Percentiles rank a stretch among this genome's conserved stretches.
Evolutionary conservation across 495 filamentous ascomycete genomes (phyloP).

Genomic region (Tuber indicum): DNA sequence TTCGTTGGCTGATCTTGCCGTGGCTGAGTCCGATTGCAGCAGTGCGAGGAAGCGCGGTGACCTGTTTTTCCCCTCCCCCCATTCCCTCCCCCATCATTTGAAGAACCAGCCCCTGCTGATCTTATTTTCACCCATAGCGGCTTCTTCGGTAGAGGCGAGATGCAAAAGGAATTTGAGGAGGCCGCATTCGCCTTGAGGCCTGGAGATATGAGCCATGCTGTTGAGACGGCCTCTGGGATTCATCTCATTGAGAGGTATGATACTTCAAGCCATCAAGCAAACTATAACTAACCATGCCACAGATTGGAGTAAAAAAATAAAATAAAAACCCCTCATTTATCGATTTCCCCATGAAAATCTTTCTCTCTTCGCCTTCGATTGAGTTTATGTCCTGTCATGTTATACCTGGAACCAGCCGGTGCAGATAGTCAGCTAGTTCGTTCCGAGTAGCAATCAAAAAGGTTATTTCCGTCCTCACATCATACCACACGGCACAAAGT

Average conservation of each 20-base stretch:
- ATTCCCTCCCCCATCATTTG: not conserved
- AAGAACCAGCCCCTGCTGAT: not conserved
- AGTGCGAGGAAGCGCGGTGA: slow-evolving; percentile 91
- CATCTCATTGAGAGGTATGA: slow-evolving; percentile 90
- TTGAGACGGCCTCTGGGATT: slow-evolving; percentile 88
- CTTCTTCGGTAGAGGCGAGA: slow-evolving; percentile 86
- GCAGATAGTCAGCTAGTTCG: not conserved
- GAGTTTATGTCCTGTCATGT: not conserved
- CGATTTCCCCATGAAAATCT: not conserved
- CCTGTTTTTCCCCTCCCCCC: slow-evolving; percentile 52
- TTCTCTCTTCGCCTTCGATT: not conserved
- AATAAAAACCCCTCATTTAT: not conserved
- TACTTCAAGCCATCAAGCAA: not conserved
- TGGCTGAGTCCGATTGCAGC: slow-evolving; percentile 87
- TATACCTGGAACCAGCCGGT: not conserved
- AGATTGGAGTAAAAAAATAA: not conserved
- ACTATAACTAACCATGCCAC: not conserved
- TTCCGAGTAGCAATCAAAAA: not conserved
- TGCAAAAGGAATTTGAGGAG: slow-evolving; percentile 99
- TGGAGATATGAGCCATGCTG: slow-evolving; percentile 74
- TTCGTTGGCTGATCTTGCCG: slow-evolving; percentile 70
- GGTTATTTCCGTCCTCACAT: not conserved
- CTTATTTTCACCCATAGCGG: slow-evolving; percentile 50
- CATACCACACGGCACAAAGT: not conserved
- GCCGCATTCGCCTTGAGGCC: slow-evolving; percentile 80